A percentile compares a stretch with the other conserved stretches of the same genome.
Conservation (phyloP, 2,329 filamentous ascomycete genomes). For the Penicillium verrucosum region DNA sequence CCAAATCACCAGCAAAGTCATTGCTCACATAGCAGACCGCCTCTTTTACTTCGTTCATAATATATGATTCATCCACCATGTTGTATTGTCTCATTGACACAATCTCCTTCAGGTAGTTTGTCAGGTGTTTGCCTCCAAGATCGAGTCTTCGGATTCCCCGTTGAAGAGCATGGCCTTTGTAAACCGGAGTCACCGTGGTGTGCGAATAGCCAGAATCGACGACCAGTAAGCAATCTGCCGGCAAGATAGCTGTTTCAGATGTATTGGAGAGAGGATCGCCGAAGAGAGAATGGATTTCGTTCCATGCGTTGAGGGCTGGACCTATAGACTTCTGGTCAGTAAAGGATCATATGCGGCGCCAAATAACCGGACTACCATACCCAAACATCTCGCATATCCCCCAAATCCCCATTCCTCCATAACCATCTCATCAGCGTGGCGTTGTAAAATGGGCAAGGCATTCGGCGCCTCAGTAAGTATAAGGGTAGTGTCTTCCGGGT, state of each 20-base stretch:
- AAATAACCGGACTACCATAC: conserved; percentile 39
- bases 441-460: conserved; percentile 73
- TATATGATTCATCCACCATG: conserved; percentile 87
- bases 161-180: conserved; percentile 76
- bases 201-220: conserved; percentile 92
- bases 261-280: conserved; percentile 52
- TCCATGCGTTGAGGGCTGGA: conserved; percentile 75
- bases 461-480: conserved; percentile 85
- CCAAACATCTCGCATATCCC: conserved; percentile 74
- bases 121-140: conserved; percentile 87
- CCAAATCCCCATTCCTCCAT: conserved; percentile 97
- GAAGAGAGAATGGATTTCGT: conserved; percentile 69
- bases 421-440: conserved; percentile 91
- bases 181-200: conserved; percentile 82
- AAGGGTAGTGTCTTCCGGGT: conserved; percentile 77
- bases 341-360: neutral
- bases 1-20: conserved; percentile 74
- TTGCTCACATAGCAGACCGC: conserved; percentile 76
- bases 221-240: conserved; percentile 78
- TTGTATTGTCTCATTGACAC: conserved; percentile 91
- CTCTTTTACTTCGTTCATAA: conserved; percentile 97
- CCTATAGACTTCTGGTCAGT: conserved; percentile 45
- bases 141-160: conserved; percentile 79
- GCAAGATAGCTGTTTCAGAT: conserved; percentile 43
- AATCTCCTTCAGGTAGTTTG: conserved; percentile 86